phyloP scores from a whole-genome alignment of 1,284 basidiomycete genomes.

The Anthracocystis walkeri region DNA sequence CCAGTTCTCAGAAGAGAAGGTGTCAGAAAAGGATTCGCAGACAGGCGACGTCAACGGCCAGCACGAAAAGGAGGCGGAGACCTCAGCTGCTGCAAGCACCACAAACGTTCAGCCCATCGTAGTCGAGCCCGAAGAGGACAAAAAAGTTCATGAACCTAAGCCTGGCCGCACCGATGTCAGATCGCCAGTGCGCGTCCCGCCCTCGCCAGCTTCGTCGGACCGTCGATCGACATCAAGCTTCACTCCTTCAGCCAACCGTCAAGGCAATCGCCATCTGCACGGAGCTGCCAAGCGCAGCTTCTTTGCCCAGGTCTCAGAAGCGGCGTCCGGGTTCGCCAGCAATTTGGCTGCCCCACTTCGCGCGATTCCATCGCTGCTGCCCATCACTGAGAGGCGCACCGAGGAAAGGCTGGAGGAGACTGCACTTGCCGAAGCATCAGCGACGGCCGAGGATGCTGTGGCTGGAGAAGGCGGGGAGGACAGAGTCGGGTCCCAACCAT shows the following conservation, averaged over 20 bases:
- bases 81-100: not conserved
- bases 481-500: conserved; percentile 1
- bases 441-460: not conserved
- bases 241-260: conserved; percentile 41
- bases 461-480: not conserved
- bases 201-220: conserved; percentile 45
- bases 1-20: not conserved
- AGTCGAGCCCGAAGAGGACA: not conserved
- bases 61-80: not conserved
- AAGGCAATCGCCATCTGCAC: conserved; percentile 45
- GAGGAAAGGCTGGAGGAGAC: conserved; percentile 16
- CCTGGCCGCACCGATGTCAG: conserved; percentile 2
- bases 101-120: not conserved
- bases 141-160: not conserved
- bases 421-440: not conserved
- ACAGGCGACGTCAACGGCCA: not conserved
- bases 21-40: not conserved
- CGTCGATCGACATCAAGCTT: conserved; percentile 43
- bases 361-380: conserved; percentile 32
- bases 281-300: conserved; percentile 36
- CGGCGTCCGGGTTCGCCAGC: conserved; percentile 35
- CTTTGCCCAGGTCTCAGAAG: conserved; percentile 33
- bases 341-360: conserved; percentile 36
- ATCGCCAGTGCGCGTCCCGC: conserved; percentile 28
- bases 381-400: conserved; percentile 34